Evolutionary conservation across 139 green algal genomes (phyloP).

Genomic region (Edaphochlamys debaryana): DNA sequence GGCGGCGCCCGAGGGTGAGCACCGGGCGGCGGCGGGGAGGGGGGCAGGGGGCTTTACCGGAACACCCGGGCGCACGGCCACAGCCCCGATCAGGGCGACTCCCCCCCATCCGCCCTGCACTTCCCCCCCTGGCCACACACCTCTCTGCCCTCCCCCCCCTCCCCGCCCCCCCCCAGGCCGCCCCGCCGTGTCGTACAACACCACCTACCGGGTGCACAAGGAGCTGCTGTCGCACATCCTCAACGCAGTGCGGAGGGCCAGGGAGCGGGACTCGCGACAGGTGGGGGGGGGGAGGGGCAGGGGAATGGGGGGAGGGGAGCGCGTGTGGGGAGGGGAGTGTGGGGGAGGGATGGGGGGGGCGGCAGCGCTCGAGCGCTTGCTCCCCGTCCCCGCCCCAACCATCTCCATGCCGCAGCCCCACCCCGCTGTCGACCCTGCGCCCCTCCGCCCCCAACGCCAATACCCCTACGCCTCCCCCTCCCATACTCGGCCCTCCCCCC

Average conservation of each 20-base stretch:
- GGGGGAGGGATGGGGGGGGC: not conserved
- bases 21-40: too few relatives aligned
- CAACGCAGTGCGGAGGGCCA: conserved; percentile 7
- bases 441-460: not conserved
- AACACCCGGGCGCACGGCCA: not conserved
- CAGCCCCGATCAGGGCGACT: not conserved
- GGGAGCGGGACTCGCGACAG: conserved; percentile 25
- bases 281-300: not conserved
- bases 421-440: too few relatives aligned
- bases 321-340: not conserved
- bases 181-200: not conserved
- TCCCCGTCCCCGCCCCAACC: not conserved
- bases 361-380: too few relatives aligned
- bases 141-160: not conserved
- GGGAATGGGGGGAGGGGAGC: not conserved
- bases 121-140: not conserved
- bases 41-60: not conserved
- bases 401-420: too few relatives aligned
- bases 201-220: conserved; percentile 29
- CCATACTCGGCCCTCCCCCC: too few relatives aligned
- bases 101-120: not conserved
- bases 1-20: not conserved
- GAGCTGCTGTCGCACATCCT: conserved; percentile 26
- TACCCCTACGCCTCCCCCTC: not conserved
- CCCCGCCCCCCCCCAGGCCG: not conserved